Evolutionary conservation across 2,329 filamentous ascomycete genomes (phyloP), one percentile per base, ranked within the genome.

Genomic region (Fusarium haematococcum): DNA sequence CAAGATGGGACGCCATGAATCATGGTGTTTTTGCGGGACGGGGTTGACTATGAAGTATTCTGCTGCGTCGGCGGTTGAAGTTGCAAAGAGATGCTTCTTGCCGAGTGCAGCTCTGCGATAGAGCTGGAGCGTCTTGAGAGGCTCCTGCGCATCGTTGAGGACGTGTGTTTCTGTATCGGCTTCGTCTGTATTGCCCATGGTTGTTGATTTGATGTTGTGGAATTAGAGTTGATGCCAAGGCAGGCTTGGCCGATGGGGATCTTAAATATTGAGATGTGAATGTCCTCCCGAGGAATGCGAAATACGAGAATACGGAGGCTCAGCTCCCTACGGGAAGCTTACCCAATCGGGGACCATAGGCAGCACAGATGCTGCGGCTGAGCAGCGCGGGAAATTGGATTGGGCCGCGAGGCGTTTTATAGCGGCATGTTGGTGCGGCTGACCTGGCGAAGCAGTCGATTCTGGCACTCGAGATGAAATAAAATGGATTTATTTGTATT

Each of bases 1-100:
- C 8, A 75, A 65, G 13, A 75, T 27, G 9, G 73, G 73, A 14
- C 64, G 71, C 73, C 71, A 75, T 30, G 48, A 27, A 61, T 61
- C 33, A 4, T 64, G 41, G 48, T 70, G 71, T 30, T 74, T 75
- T 27, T 75, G 68, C 3, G 71, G 73, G 14, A 75, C 56, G 18
- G 71, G 73, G 43, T 75, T 75, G 23, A 52, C 27, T 16, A 75
- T 30, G 30, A 71, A 75, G 43, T 75, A 72, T 2, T 68, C 33
- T 13, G 61, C 73, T 1, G 50, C 30, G 13, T 65, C 61, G 18
- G 45, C 43, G 39, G 18, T 35, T 9, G 69, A 57, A 0, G 57
- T 45, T 9, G 71, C 25, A 50, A 70, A 74, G 58, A 75, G 57
- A 30, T 70, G 65, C 32, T 75, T 75, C 27, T 63, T 45, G 13